phyloP scores from a whole-genome alignment of 257 asterid genomes.

The Nicotiana otophora region DNA sequence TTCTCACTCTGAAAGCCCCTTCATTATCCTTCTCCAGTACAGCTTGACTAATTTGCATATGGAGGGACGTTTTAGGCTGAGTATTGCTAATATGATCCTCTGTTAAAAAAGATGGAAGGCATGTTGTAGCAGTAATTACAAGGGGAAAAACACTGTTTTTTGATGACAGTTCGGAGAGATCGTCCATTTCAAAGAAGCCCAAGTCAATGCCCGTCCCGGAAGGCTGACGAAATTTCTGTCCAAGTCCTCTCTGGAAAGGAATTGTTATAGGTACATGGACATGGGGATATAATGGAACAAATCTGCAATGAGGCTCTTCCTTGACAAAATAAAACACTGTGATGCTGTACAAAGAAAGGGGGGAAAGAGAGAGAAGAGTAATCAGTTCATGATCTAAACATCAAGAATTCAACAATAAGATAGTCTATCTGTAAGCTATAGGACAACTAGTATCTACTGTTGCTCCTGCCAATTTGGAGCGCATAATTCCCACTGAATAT shows the following conservation, averaged over 20 bases:
- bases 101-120: conserved; percentile 28
- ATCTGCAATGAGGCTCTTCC: conserved; percentile 45
- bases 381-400: conserved; percentile 8
- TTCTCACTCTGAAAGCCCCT: conserved; percentile 42
- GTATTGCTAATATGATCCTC: conserved; percentile 27
- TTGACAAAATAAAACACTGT: conserved; percentile 63
- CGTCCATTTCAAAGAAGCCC: conserved; percentile 37
- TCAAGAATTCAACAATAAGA: not conserved
- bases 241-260: conserved; percentile 64
- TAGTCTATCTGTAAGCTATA: not conserved
- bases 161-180: conserved; percentile 37
- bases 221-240: conserved; percentile 67
- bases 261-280: conserved; percentile 40
- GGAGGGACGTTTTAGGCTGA: conserved; percentile 29
- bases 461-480: conserved; percentile 2
- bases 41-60: conserved; percentile 61
- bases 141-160: conserved; percentile 55
- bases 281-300: conserved; percentile 27
- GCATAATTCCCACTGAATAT: conserved; percentile 1
- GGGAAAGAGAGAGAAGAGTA: conserved; percentile 18
- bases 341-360: conserved; percentile 47
- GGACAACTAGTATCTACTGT: not conserved
- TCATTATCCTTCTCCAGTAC: conserved; percentile 40
- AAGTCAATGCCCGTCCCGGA: conserved; percentile 71
- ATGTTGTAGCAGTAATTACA: conserved; percentile 54